These are phyloP conservation scores for Marasmius fiardii DNA, from an alignment of 1,284 basidiomycete genomes.

Conservation along the genomic window DNA sequence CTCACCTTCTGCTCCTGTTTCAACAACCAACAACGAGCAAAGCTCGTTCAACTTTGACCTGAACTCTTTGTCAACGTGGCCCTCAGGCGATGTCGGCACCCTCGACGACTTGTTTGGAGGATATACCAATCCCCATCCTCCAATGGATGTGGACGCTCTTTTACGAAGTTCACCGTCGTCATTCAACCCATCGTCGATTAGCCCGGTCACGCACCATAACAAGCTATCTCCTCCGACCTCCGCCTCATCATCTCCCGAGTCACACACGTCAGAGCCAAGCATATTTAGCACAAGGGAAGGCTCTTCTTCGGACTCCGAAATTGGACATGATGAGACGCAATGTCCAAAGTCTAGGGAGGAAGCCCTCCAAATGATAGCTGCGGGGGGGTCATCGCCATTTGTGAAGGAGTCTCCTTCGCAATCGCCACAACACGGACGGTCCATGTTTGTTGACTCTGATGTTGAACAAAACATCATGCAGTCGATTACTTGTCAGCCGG, in stretches of 20 bases:
- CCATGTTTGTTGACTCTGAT: slow-evolving; percentile 3
- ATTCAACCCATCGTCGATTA: slow-evolving; percentile 44
- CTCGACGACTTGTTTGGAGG: slow-evolving; percentile 65
- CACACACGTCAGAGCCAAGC: slow-evolving; percentile 31
- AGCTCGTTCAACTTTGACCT: slow-evolving; percentile 39
- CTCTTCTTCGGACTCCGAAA: slow-evolving; percentile 31
- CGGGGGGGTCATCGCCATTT: slow-evolving; percentile 49
- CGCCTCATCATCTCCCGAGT: slow-evolving; percentile 27
- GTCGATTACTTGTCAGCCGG: slow-evolving; percentile 57
- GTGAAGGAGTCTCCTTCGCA: slow-evolving; percentile 28
- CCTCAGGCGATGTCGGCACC: slow-evolving; percentile 34
- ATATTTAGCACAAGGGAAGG: slow-evolving; percentile 36
- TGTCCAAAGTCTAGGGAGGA: slow-evolving; percentile 63
- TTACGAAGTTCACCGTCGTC: slow-evolving; percentile 33
- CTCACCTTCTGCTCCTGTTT: slow-evolving; percentile 15
- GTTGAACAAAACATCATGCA: slow-evolving; percentile 26
- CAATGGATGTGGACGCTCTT: slow-evolving; percentile 43
- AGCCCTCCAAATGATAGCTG: slow-evolving; percentile 42
- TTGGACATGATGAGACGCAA: slow-evolving; percentile 21
- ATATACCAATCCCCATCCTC: slow-evolving; percentile 38
- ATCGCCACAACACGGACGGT: slow-evolving; percentile 22
- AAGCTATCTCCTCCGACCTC: slow-evolving; percentile 25
- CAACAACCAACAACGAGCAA: slow-evolving; percentile 19
- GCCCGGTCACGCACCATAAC: slow-evolving; percentile 50
- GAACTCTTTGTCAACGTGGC: slow-evolving; percentile 36